phyloP scores from a whole-genome alignment of 495 filamentous ascomycete species.

The Tuber microsphaerosporum region DNA sequence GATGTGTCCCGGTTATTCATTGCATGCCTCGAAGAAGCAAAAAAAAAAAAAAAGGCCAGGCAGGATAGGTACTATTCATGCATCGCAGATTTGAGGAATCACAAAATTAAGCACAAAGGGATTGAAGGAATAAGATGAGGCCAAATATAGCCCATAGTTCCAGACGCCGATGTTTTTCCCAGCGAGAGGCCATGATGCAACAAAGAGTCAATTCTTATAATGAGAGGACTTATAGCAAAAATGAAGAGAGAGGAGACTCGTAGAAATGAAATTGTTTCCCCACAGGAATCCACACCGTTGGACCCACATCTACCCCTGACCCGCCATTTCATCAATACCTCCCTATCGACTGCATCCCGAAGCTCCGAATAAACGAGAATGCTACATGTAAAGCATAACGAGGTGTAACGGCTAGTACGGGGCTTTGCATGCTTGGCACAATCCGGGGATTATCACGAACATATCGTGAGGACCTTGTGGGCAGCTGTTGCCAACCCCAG shows the following conservation, averaged over 20 bases:
- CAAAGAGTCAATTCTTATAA: neutral
- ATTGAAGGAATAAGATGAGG: neutral
- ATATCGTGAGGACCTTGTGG: neutral
- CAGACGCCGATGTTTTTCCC: neutral
- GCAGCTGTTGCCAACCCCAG: neutral
- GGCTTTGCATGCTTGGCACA: neutral
- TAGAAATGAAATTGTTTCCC: neutral
- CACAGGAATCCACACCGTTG: neutral
- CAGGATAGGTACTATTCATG: neutral
- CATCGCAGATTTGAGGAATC: neutral
- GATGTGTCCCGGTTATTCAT: neutral
- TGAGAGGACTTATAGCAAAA: neutral
- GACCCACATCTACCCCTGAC: neutral
- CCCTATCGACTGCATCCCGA: neutral
- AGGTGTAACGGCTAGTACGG: neutral
- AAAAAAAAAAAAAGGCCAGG: neutral
- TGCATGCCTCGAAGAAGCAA: constrained; percentile 5
- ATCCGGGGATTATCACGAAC: neutral
- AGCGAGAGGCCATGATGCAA: neutral
- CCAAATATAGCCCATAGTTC: neutral
- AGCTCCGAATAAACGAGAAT: neutral
- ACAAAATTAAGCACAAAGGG: constrained; percentile 1
- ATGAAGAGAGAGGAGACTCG: neutral
- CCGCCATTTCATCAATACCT: neutral
- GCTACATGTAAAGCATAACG: neutral